Conservation (phyloP, 169 alveolate species). For the Plasmodium cynomolgi region DNA sequence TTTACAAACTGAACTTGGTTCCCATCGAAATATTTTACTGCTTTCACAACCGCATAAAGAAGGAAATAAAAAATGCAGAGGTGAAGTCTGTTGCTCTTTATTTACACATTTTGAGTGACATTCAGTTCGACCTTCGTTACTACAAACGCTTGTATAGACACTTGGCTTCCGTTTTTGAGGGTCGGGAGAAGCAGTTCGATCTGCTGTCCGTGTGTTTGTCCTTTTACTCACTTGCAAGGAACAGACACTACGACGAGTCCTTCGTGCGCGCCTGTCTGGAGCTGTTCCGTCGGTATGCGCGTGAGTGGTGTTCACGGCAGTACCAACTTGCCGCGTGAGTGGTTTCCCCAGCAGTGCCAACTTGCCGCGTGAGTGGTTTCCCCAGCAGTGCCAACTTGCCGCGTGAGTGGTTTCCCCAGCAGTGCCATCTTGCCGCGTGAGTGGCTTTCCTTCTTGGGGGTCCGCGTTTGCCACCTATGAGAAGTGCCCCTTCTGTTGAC, state of each 20-base stretch:
- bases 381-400: no score
- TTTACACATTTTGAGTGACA: constrained; percentile 31
- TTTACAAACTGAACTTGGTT: constrained; percentile 45
- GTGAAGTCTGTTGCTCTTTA: constrained; percentile 31
- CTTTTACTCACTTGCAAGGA: constrained; percentile 42
- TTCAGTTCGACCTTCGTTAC: constrained; percentile 19
- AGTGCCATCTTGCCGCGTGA: no score
- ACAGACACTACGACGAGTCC: constrained; percentile 18
- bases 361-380: no score
- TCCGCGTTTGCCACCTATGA: no score
- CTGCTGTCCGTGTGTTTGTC: constrained; percentile 32
- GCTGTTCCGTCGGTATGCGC: background rate
- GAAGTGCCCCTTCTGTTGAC: background rate
- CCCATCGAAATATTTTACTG: constrained; percentile 69
- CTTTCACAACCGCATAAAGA: constrained; percentile 36
- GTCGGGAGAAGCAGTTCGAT: constrained; percentile 4
- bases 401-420: no score
- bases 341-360: no score
- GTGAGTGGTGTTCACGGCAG: background rate
- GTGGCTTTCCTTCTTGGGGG: no score
- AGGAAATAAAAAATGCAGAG: constrained; percentile 43
- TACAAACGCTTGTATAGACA: constrained; percentile 33
- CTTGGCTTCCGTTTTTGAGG: constrained; percentile 11
- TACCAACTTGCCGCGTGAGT: no score
- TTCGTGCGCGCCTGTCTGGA: constrained; percentile 12